Conservation (phyloP, 2,329 filamentous ascomycete genomes). For the Fusarium mangiferae region DNA sequence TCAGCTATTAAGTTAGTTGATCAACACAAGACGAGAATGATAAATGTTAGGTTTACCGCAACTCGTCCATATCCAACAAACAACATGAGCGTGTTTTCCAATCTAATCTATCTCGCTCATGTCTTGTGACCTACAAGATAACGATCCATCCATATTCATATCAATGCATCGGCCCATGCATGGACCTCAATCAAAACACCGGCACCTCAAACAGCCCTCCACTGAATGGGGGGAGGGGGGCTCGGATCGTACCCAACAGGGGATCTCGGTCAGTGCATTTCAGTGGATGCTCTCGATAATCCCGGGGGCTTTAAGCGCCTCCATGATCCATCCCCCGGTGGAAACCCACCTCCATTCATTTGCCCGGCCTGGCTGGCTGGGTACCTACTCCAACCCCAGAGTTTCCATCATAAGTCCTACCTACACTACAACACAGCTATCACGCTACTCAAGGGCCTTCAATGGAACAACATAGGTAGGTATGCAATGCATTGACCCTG, state of each 20-base stretch:
- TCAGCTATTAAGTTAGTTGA: background rate
- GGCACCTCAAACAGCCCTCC: constrained; percentile 16
- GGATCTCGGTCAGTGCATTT: constrained; percentile 16
- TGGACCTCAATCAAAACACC: background rate
- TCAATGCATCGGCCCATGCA: constrained; percentile 1
- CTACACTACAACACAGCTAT: background rate
- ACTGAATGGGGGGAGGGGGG: background rate
- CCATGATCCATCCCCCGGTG: background rate
- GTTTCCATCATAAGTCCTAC: constrained; percentile 8
- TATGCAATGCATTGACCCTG: background rate
- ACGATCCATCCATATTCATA: constrained; percentile 10
- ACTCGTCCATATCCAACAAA: background rate
- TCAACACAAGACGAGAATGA: background rate
- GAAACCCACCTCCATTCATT: background rate
- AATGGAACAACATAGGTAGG: background rate
- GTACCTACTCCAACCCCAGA: constrained; percentile 8
- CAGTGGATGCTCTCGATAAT: constrained; percentile 16
- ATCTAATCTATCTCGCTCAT: background rate
- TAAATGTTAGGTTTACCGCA: constrained; percentile 1
- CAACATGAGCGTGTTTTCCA: background rate
- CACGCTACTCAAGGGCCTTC: constrained; percentile 14
- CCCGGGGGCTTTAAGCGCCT: constrained; percentile 15
- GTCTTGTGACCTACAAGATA: constrained; percentile 24
- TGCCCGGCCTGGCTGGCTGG: background rate
- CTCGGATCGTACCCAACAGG: constrained; percentile 27